Evolutionary conservation across 1,284 basidiomycete species (phyloP), one percentile per base, ranked within the genome.

Genomic region (Apiotrichum gracile): DNA sequence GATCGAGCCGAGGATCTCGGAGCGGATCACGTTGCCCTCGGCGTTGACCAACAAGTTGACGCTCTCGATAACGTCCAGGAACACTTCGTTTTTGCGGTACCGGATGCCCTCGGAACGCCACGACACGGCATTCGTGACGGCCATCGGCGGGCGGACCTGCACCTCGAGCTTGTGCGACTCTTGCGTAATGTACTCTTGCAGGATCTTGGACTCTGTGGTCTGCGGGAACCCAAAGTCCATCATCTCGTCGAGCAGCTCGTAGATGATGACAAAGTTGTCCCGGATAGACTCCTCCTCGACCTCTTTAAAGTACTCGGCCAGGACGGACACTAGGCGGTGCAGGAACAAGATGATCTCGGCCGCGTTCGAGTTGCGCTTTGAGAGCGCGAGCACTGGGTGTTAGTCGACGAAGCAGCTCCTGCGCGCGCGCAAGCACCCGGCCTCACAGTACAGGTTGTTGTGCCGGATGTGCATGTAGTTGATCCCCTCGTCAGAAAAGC

Each of bases 161-260:
- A 92, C 83, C 73, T 97, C 93, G 49, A 99, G 85, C 77, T 98
- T 97, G 79, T 98, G 90, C 16, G 90, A 93, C 73, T 98, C 94
- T 74, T 99, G 96, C 1, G 96, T 99, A 77, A 98, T 98, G 74
- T 97, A 98, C 70, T 90, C 91, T 66, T 54, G 94, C 53, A 98
- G 76, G 65, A 98, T 98, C 81, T 99, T 98, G 80, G 88, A 92
- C 79, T 98, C 96, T 22, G 96, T 98, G 26, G 96, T 98, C 75
- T 98, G 96, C 0, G 94, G 94, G 73, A 91, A 97, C 14, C 96
- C 96, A 78, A 97, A 98, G 78, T 98, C 94, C 93, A 98, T 97
- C 91, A 98, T 97, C 80, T 98, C 94, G 70, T 98, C 96, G 78
- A 99, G 82, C 47, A 98, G 83, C 72, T 96, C 92, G 73, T 93